Percentiles rank a stretch among this genome's conserved stretches.
Evolutionary conservation across 1,284 basidiomycete species (phyloP).

Genomic region (Apiotrichum akiyoshidainum): DNA sequence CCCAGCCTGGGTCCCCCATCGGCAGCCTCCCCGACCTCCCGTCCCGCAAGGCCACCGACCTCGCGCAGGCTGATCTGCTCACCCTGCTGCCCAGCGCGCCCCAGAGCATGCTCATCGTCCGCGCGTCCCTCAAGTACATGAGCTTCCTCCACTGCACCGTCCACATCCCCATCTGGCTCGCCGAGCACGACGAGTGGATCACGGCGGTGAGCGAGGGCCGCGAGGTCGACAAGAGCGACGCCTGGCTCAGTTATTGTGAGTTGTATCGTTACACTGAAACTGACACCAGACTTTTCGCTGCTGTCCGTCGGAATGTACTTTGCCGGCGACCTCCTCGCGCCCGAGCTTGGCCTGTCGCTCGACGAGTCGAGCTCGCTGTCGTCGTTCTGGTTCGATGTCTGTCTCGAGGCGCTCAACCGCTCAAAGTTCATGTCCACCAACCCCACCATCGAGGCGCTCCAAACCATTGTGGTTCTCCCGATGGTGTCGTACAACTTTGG

Average conservation of each 20-base stretch:
- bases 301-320: slow-evolving; percentile 26
- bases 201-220: slow-evolving; percentile 17
- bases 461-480: slow-evolving; percentile 24
- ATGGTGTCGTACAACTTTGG: slow-evolving; percentile 27
- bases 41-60: slow-evolving; percentile 20
- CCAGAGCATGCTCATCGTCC: slow-evolving; percentile 22
- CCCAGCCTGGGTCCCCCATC: slow-evolving; percentile 13
- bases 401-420: slow-evolving; percentile 25
- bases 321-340: slow-evolving; percentile 20
- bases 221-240: slow-evolving; percentile 20
- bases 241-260: slow-evolving; percentile 24
- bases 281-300: slow-evolving; percentile 19
- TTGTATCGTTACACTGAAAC: background rate
- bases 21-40: slow-evolving; percentile 18
- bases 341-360: slow-evolving; percentile 20
- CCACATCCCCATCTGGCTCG: slow-evolving; percentile 29
- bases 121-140: slow-evolving; percentile 24
- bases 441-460: slow-evolving; percentile 24
- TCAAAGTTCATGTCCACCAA: slow-evolving; percentile 28
- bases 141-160: slow-evolving; percentile 27
- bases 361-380: slow-evolving; percentile 20
- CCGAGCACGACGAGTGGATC: slow-evolving; percentile 32
- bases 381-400: slow-evolving; percentile 26
- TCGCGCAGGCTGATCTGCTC: slow-evolving; percentile 27
- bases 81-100: slow-evolving; percentile 18